Percentiles rank a stretch among this genome's conserved stretches.
Conservation (phyloP, 164 flowering plant genomes). For the Chloranthus sessilifolius region DNA sequence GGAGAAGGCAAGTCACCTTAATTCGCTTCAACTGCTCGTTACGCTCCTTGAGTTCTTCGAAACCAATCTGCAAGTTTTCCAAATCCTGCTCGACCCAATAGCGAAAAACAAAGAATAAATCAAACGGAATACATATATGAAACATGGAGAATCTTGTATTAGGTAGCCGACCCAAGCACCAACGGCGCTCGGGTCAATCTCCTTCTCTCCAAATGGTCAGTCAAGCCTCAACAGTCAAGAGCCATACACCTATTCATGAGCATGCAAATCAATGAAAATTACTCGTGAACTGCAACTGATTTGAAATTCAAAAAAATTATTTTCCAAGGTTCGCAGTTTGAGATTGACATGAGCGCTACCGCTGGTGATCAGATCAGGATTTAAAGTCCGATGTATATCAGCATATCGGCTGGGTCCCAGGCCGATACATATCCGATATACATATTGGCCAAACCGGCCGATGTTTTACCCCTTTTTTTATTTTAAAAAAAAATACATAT, state of each 20-base stretch:
- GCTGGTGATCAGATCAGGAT: too few relatives aligned
- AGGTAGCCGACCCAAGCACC: background rate
- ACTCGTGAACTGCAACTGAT: too few relatives aligned
- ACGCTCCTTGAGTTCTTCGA: constrained; percentile 25
- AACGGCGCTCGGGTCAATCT: background rate
- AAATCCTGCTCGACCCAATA: constrained; percentile 32
- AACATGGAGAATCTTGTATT: background rate
- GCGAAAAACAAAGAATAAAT: background rate
- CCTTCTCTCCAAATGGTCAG: background rate
- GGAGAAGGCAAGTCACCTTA: constrained; percentile 31
- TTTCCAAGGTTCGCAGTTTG: too few relatives aligned
- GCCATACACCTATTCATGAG: background rate
- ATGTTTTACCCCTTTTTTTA: too few relatives aligned
- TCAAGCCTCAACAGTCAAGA: background rate
- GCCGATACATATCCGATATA: too few relatives aligned
- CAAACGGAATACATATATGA: background rate
- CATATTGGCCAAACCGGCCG: too few relatives aligned
- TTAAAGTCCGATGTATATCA: too few relatives aligned
- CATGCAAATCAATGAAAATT: background rate
- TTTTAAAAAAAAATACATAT: too few relatives aligned
- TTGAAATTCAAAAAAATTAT: too few relatives aligned
- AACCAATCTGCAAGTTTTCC: constrained; percentile 22
- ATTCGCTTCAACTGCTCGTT: constrained; percentile 48
- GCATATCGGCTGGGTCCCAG: too few relatives aligned
- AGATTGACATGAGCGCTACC: too few relatives aligned